Percentiles rank a stretch among this genome's conserved stretches.
phyloP scores from a whole-genome alignment of 2,329 filamentous ascomycete species.

The Zasmidium cellare region DNA sequence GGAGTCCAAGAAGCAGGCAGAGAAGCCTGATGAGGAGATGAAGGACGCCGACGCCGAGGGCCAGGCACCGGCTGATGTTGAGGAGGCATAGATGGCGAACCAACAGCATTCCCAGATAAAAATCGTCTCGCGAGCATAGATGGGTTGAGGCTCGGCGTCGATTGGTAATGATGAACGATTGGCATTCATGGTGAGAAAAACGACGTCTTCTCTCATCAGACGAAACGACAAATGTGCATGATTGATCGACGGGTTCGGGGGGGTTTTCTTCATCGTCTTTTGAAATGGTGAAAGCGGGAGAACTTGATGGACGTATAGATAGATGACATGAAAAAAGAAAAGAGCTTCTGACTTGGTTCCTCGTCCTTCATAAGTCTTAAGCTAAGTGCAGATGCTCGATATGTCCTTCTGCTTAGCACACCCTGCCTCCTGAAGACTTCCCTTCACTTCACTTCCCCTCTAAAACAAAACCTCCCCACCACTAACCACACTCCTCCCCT shows the following conservation, averaged over 20 bases:
- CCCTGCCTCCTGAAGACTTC: too few species aligned
- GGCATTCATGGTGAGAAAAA: not conserved
- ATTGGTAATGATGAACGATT: slow-evolving; percentile 14
- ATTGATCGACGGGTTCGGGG: not conserved
- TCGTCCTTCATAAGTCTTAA: too few species aligned
- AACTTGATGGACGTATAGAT: slow-evolving; percentile 2
- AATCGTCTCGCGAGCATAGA: not conserved
- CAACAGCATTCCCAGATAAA: not conserved
- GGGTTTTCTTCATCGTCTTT: not conserved
- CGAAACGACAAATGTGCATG: not conserved
- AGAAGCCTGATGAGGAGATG: slow-evolving; percentile 56
- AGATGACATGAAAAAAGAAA: slow-evolving; percentile 7
- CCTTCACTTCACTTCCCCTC: not conserved
- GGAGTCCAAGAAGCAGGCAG: slow-evolving; percentile 46
- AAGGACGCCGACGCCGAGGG: slow-evolving; percentile 49
- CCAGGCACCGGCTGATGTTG: slow-evolving; percentile 27
- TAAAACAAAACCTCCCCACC: not conserved
- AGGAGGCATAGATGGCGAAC: slow-evolving; percentile 25
- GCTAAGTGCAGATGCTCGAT: too few species aligned
- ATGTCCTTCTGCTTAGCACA: too few species aligned
- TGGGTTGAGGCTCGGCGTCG: slow-evolving; percentile 6
- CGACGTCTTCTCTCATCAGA: not conserved
- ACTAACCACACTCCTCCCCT: not conserved
- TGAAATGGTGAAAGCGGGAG: not conserved
- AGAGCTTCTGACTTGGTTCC: not conserved